phyloP scores from a whole-genome alignment of 805 yeast species.

The Suhomyces sp. region DNA sequence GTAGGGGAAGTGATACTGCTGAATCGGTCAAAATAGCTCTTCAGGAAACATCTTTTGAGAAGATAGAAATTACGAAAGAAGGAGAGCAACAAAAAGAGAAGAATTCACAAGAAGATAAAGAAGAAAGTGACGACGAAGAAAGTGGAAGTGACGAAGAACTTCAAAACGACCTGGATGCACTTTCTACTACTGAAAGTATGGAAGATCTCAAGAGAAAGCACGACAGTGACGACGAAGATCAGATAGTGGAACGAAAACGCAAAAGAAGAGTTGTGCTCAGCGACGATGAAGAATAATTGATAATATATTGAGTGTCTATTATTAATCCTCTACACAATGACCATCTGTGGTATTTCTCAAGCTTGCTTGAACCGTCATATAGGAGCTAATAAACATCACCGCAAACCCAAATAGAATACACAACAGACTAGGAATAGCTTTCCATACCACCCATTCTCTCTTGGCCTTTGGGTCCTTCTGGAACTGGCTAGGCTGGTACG shows the following conservation, averaged over 20 bases:
- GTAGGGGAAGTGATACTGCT: conserved; percentile 7
- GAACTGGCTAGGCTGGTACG: conserved; percentile 40
- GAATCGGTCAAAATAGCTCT: conserved; percentile 15
- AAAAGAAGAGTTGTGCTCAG: conserved; percentile 23
- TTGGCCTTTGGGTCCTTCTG: conserved; percentile 22
- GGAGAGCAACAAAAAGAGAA: not conserved
- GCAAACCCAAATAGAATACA: conserved; percentile 70
- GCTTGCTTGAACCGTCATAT: conserved; percentile 60
- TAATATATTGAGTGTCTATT: not conserved
- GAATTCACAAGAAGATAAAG: conserved; percentile 7
- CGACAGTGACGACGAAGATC: conserved; percentile 6
- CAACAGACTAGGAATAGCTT: conserved; percentile 54
- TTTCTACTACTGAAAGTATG: not conserved
- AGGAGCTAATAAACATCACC: conserved; percentile 79
- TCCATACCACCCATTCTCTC: conserved; percentile 26
- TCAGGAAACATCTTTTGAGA: conserved; percentile 9
- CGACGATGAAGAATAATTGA: conserved; percentile 20
- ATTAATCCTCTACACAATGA: conserved; percentile 46
- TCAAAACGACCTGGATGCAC: not conserved
- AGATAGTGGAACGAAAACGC: conserved; percentile 2
- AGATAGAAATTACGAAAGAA: not conserved
- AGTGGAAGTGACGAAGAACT: not conserved
- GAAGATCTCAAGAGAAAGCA: not conserved
- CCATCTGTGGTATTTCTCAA: conserved; percentile 36
- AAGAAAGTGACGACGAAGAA: not conserved